These are phyloP conservation scores for Pyricularia sp. DNA, from an alignment of 2,329 filamentous ascomycete genomes.

Conservation along the genomic window DNA sequence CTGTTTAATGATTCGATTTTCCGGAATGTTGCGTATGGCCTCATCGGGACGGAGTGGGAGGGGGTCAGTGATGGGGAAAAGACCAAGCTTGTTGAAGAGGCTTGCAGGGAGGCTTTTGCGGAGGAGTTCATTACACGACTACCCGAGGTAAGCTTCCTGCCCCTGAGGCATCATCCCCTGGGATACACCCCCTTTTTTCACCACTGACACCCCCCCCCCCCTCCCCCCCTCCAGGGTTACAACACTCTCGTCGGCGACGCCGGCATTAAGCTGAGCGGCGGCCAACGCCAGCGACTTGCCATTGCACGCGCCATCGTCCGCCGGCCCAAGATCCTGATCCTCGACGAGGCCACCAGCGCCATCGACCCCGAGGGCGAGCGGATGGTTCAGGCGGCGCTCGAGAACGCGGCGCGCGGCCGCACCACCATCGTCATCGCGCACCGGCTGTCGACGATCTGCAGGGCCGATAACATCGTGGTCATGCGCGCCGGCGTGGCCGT, in stretches of 20 bases:
- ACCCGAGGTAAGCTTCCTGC: conserved; percentile 33
- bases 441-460: conserved; percentile 43
- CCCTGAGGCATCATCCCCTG: not conserved
- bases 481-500: conserved; percentile 22
- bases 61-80: conserved; percentile 27
- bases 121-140: conserved; percentile 59
- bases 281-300: conserved; percentile 90
- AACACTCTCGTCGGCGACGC: conserved; percentile 67
- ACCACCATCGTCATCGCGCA: conserved; percentile 61
- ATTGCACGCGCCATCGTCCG: conserved; percentile 71
- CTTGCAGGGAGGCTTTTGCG: conserved; percentile 59
- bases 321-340: conserved; percentile 54
- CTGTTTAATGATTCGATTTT: conserved; percentile 38
- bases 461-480: conserved; percentile 29
- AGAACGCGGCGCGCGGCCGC: conserved; percentile 44
- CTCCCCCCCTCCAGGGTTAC: conserved; percentile 45
- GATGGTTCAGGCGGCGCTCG: conserved; percentile 46
- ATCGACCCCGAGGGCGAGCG: conserved; percentile 32
- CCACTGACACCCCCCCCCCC: not conserved
- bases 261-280: conserved; percentile 76
- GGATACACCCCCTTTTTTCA: too few relatives aligned
- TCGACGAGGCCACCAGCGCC: conserved; percentile 59
- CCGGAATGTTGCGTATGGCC: conserved; percentile 43
- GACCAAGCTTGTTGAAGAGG: conserved; percentile 48
- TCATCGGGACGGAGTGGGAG: conserved; percentile 32